phyloP scores from a whole-genome alignment of 345 rosid genomes.

The thale cress (Arabidopsis thaliana) region TAIR10.1 NC_003070.9:6510501-6511000 shows the following conservation, averaged over 20 bases:
- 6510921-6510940: slow-evolving; percentile 47
- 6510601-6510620: slow-evolving; percentile 57
- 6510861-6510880: slow-evolving; percentile 47
- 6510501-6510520: slow-evolving; percentile 90
- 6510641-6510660: slow-evolving; percentile 47
- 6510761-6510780: slow-evolving; percentile 42
- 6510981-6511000: slow-evolving; percentile 45
- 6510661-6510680: slow-evolving; percentile 59
- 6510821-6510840: slow-evolving; percentile 63
- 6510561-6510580: slow-evolving; percentile 74
- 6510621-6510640: slow-evolving; percentile 56
- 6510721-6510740: slow-evolving; percentile 54
- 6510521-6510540: slow-evolving; percentile 96
- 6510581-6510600: slow-evolving; percentile 51
- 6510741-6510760: slow-evolving; percentile 40
- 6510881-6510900: slow-evolving; percentile 41
- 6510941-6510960: slow-evolving; percentile 44
- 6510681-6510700: slow-evolving; percentile 60
- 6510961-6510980: slow-evolving; percentile 35
- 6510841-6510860: slow-evolving; percentile 47
- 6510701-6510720: slow-evolving; percentile 89
- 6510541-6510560: slow-evolving; percentile 95
- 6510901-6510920: slow-evolving; percentile 33
- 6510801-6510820: slow-evolving; percentile 49
- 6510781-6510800: slow-evolving; percentile 30